Conservation (phyloP, 345 rosid species). For the Stellera chamaejasme region DNA sequence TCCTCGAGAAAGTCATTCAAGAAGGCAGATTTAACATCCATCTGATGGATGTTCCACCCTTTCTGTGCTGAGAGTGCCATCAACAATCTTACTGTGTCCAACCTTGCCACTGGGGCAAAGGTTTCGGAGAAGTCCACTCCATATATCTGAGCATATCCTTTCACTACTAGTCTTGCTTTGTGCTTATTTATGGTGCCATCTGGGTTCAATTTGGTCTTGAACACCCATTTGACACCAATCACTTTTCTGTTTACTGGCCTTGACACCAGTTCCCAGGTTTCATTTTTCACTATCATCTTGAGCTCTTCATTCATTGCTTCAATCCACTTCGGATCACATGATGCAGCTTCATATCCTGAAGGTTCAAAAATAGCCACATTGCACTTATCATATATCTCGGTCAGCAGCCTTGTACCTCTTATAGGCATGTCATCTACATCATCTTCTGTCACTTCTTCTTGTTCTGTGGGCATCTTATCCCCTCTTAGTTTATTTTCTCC, state of each 20-base stretch:
- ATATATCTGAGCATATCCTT: too few relatives aligned
- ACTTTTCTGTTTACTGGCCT: neutral
- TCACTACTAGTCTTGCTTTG: too few relatives aligned
- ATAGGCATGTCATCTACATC: neutral
- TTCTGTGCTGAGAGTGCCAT: neutral
- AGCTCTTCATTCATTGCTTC: too few relatives aligned
- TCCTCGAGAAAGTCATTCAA: neutral
- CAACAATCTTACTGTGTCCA: neutral
- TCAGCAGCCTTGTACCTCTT: neutral
- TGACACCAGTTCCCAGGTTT: neutral
- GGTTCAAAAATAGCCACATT: neutral
- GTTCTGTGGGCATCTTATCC: neutral
- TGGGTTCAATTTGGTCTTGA: neutral
- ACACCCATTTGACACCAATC: neutral
- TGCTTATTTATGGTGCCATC: too few relatives aligned
- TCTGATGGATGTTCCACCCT: neutral
- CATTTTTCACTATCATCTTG: neutral
- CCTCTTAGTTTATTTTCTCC: neutral
- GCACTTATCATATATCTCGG: neutral
- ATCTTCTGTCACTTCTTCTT: neutral
- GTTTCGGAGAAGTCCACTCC: neutral
- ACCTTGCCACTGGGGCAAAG: neutral
- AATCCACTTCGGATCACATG: too few relatives aligned
- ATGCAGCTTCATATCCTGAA: too few relatives aligned
- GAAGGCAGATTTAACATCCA: neutral